Conservation (phyloP, 2,329 filamentous ascomycete genomes). For the Fusarium ramigenum region DNA sequence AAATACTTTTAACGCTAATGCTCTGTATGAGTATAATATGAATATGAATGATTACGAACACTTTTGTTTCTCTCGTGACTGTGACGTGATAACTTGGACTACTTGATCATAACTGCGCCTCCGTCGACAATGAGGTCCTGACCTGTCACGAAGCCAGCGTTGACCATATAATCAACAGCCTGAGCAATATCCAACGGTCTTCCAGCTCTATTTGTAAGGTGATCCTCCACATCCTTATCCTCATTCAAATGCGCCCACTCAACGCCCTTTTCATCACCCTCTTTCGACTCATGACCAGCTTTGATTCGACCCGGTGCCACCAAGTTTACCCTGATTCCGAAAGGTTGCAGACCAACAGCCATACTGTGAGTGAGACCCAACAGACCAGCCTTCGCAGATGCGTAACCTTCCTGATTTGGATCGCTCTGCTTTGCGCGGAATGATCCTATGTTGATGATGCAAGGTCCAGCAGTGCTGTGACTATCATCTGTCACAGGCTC, state of each 20-base stretch:
- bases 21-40: conserved; percentile 23
- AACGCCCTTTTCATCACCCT: conserved; percentile 2
- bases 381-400: conserved; percentile 9
- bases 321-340: conserved; percentile 1
- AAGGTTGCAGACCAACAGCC: conserved; percentile 3
- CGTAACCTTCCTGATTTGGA: conserved; percentile 10
- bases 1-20: conserved; percentile 8
- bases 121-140: conserved; percentile 15
- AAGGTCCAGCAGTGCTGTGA: conserved; percentile 11
- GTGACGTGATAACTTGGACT: neutral
- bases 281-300: neutral
- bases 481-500: neutral
- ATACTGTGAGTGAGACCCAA: conserved; percentile 11
- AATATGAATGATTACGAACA: conserved; percentile 14
- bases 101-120: conserved; percentile 12
- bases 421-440: conserved; percentile 15
- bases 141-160: conserved; percentile 15
- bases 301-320: conserved; percentile 13
- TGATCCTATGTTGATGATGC: conserved; percentile 10
- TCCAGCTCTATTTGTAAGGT: conserved; percentile 9
- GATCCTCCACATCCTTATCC: conserved; percentile 13
- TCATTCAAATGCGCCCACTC: conserved; percentile 6
- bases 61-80: neutral
- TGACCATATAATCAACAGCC: conserved; percentile 13
- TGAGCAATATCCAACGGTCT: conserved; percentile 8